Conservation (phyloP, 441 rosid genomes). For the Sinapis alba region DNA sequence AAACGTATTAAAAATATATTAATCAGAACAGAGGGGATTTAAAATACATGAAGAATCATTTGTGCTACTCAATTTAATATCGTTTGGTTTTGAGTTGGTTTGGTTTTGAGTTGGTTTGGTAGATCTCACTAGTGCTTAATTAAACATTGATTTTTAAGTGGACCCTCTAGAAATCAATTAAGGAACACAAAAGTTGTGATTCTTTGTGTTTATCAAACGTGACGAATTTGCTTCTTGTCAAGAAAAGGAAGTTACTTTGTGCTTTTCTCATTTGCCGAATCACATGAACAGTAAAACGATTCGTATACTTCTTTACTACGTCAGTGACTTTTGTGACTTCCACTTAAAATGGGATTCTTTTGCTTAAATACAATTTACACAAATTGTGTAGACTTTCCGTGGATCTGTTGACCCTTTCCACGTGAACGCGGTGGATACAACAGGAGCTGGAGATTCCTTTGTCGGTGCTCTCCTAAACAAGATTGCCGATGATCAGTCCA, state of each 20-base stretch:
- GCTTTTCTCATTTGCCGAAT: constrained; percentile 28
- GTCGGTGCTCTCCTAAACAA: constrained; percentile 82
- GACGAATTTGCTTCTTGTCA: constrained; percentile 1
- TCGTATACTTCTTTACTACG: constrained; percentile 21
- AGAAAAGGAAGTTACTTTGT: constrained; percentile 15
- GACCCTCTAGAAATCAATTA: constrained; percentile 20
- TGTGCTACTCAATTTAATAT: constrained; percentile 17
- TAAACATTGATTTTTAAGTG: constrained; percentile 21
- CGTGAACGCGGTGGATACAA: constrained; percentile 83
- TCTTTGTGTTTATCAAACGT: constrained; percentile 4
- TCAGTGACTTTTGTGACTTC: neutral
- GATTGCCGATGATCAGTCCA: constrained; percentile 72
- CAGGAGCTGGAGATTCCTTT: constrained; percentile 96
- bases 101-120: constrained; percentile 31
- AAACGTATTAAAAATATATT: neutral
- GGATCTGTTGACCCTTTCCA: constrained; percentile 82
- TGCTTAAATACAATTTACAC: neutral
- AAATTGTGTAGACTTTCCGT: constrained; percentile 58
- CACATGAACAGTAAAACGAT: constrained; percentile 21
- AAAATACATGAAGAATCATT: constrained; percentile 14
- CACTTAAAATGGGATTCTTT: neutral
- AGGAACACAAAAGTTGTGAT: constrained; percentile 24
- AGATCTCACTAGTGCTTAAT: constrained; percentile 37
- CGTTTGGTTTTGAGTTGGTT: too few relatives aligned
- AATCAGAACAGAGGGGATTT: neutral